Evolutionary conservation across 2,329 filamentous ascomycete genomes (phyloP), one percentile per base, ranked within the genome.

Genomic region (Lachnellula occidentalis): DNA sequence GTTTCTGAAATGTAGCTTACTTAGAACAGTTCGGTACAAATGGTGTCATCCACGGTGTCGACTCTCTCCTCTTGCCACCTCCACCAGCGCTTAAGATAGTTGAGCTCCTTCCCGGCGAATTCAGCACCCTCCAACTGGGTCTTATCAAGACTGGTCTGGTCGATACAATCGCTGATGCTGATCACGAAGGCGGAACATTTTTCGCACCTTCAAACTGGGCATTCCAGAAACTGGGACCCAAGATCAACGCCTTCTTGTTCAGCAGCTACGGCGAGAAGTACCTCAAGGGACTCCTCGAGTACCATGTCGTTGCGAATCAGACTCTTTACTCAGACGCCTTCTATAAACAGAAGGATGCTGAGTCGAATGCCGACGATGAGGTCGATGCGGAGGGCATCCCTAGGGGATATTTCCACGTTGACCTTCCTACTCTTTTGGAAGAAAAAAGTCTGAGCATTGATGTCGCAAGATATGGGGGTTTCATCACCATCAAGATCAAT

Each of bases 311-410:
- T 1, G 78, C 83, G 42, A 82, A 88, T 65, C 78, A 84, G 56
- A 92, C 88, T 0, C 73, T 95, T 0, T 96, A 96, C 76, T 89
- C 86, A 5, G 92, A 96, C 67, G 87, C 85, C 5, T 88, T 86
- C 67, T 94, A 91, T 73, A 78, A 78, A 48, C 65, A 72, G 8
- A 73, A 74, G 21, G 56, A 65, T 11, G 34, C 47, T 7, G 58
- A 62, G 5, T 50, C 60, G 11, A 58, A 66, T 15, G 62, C 63
- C n/a, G 56, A 53, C 5, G 57, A 64, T n/a, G 61, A 61, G 12
- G 50, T 57, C 15, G 55, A 64, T 8, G 57, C 60, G 0, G 64
- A 64, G 3, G 68, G 66, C n/a, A 63, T 69, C 0, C 62, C 66
- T 1, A 64, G 69, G 42, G 65, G 64, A 12, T 27, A 54, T 19